Conservation (phyloP, 129 eudicot genomes). For the Artemisia argyi region DNA sequence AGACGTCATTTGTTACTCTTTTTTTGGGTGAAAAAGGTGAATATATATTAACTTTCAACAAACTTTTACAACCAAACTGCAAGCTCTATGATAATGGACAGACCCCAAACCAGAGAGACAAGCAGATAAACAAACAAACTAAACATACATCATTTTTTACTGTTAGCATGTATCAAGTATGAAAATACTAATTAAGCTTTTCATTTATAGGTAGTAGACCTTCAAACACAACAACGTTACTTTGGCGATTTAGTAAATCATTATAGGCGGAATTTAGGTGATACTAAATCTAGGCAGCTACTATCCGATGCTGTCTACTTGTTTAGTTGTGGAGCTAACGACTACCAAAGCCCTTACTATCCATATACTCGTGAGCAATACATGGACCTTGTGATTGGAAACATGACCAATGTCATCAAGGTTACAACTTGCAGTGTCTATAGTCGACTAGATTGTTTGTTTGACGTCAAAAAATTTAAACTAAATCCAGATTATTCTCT, state of each 20-base stretch:
- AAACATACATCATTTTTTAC: too few species aligned
- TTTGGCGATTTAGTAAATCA: conserved; percentile 36
- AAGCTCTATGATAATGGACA: too few species aligned
- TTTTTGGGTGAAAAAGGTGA: too few species aligned
- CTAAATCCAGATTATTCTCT: neutral
- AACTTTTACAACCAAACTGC: too few species aligned
- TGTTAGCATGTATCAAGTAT: neutral
- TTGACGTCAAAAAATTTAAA: too few species aligned
- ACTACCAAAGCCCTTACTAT: conserved; percentile 21
- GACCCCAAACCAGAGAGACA: too few species aligned
- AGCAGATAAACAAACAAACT: too few species aligned
- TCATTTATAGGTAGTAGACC: conserved; percentile 41
- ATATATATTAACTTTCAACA: too few species aligned
- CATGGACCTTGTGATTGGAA: conserved; percentile 43
- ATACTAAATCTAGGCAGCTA: conserved; percentile 11
- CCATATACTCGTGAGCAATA: conserved; percentile 27
- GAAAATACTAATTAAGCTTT: neutral
- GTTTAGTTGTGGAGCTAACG: conserved; percentile 56
- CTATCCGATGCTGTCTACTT: conserved; percentile 48
- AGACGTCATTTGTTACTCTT: neutral
- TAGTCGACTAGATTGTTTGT: neutral
- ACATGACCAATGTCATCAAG: conserved; percentile 36
- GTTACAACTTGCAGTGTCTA: conserved; percentile 13
- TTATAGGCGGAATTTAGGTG: conserved; percentile 28
- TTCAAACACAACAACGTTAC: conserved; percentile 43